Conservation (phyloP, 768 basidiomycete species). For the Cyathus striatus region DNA sequence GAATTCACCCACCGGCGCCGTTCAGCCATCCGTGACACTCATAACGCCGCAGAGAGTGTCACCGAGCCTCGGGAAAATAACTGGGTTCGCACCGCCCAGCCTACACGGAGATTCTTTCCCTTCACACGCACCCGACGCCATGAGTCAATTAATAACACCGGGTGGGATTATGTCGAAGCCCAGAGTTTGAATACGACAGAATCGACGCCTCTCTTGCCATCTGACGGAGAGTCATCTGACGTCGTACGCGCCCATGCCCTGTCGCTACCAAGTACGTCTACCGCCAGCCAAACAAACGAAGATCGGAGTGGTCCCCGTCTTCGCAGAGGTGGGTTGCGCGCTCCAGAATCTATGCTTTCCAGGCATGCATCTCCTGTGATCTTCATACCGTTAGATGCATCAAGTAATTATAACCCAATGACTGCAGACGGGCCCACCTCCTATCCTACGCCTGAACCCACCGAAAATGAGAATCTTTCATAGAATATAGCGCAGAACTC, state of each 20-base stretch:
- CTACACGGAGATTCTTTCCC: conserved; percentile 51
- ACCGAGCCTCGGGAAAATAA: conserved; percentile 20
- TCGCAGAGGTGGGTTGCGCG: conserved; percentile 61
- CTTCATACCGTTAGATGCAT: not conserved
- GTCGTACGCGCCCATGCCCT: too few relatives aligned
- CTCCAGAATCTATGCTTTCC: conserved; percentile 56
- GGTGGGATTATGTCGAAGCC: conserved; percentile 19
- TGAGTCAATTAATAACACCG: conserved; percentile 18
- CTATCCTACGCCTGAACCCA: conserved; percentile 47
- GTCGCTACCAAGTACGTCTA: too few relatives aligned
- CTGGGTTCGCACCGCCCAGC: conserved; percentile 12
- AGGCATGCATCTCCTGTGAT: conserved; percentile 36
- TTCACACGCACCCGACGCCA: conserved; percentile 41
- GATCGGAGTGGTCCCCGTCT: conserved; percentile 45
- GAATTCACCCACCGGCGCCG: conserved; percentile 69
- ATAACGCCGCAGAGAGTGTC: conserved; percentile 16
- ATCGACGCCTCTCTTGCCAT: not conserved
- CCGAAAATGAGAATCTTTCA: conserved; percentile 34
- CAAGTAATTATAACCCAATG: not conserved
- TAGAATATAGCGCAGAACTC: conserved; percentile 12
- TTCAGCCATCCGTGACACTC: conserved; percentile 36
- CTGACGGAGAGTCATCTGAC: conserved; percentile 3
- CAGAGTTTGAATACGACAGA: not conserved
- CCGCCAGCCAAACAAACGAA: conserved; percentile 20
- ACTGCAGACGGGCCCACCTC: conserved; percentile 14